Percentiles rank a stretch among this genome's conserved stretches.
These are phyloP conservation scores for Lumnitzera racemosa DNA, from an alignment of 345 rosid species.

Conservation along the genomic window DNA sequence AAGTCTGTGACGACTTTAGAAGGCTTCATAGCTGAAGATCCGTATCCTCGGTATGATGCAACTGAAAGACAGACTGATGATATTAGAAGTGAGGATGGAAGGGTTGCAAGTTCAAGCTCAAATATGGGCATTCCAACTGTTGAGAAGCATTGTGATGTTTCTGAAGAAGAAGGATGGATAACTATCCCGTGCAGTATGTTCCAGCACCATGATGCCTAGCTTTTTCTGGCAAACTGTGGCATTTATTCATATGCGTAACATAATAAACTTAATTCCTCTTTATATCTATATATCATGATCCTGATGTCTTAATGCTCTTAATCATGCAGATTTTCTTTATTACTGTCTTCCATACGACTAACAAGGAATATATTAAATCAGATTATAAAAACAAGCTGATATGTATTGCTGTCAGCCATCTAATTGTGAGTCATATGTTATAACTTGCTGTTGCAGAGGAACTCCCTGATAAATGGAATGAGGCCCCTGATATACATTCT, in stretches of 20 bases:
- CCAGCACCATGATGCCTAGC: slow-evolving; percentile 1
- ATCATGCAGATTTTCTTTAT: too few relatives aligned
- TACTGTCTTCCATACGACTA: too few relatives aligned
- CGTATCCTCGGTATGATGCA: slow-evolving; percentile 39
- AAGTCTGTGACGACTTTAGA: slow-evolving; percentile 48
- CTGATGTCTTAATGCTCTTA: too few relatives aligned
- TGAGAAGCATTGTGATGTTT: slow-evolving; percentile 64
- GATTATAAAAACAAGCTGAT: too few relatives aligned
- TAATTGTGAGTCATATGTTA: neutral
- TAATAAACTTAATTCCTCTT: neutral
- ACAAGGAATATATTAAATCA: too few relatives aligned
- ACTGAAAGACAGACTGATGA: slow-evolving; percentile 31
- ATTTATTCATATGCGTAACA: neutral
- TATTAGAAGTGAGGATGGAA: slow-evolving; percentile 24
- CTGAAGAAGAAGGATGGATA: slow-evolving; percentile 91
- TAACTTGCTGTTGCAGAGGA: slow-evolving; percentile 40
- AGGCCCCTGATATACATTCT: slow-evolving; percentile 50
- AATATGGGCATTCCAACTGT: slow-evolving; percentile 21
- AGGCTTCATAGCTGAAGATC: slow-evolving; percentile 61
- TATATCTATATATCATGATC: too few relatives aligned
- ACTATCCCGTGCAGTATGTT: slow-evolving; percentile 69
- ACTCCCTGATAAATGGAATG: slow-evolving; percentile 65
- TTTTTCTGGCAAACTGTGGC: neutral
- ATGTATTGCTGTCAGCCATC: too few relatives aligned
- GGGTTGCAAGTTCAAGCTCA: slow-evolving; percentile 18